Conservation (phyloP, 805 yeast species). For the Metschnikowia borealis region DNA sequence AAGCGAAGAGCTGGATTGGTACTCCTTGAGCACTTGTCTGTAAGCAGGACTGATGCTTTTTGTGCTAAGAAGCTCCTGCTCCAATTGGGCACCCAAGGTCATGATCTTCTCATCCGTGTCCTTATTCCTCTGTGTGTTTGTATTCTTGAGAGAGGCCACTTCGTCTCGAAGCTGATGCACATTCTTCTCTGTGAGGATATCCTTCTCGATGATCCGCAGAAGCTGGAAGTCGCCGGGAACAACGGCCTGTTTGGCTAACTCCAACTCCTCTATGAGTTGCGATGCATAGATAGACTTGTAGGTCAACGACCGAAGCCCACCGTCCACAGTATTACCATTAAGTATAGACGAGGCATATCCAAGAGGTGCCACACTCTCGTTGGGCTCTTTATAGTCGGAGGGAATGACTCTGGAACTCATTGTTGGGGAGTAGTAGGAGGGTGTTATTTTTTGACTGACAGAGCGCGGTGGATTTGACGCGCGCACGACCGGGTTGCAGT, state of each 20-base stretch:
- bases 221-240: slow-evolving; percentile 16
- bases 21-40: slow-evolving; percentile 2
- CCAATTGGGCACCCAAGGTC: slow-evolving; percentile 10
- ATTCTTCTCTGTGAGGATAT: slow-evolving; percentile 14
- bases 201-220: slow-evolving; percentile 18
- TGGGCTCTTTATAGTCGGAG: slow-evolving; percentile 20
- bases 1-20: neutral
- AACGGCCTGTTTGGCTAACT: slow-evolving; percentile 28
- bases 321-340: slow-evolving; percentile 39
- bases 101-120: slow-evolving; percentile 8
- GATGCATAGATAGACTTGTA: slow-evolving; percentile 38
- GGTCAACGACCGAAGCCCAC: slow-evolving; percentile 39
- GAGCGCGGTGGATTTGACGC: neutral
- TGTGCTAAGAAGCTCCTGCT: slow-evolving; percentile 9
- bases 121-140: neutral
- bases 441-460: slow-evolving; percentile 1
- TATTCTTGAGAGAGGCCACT: slow-evolving; percentile 11
- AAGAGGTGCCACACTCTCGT: slow-evolving; percentile 18
- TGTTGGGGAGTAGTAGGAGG: neutral
- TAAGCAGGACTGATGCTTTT: slow-evolving; percentile 6
- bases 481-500: neutral
- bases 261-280: slow-evolving; percentile 33
- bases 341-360: slow-evolving; percentile 34
- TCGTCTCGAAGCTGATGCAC: slow-evolving; percentile 23
- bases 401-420: slow-evolving; percentile 1